phyloP scores from a whole-genome alignment of 805 yeast species.

The Pichia exigua region DNA sequence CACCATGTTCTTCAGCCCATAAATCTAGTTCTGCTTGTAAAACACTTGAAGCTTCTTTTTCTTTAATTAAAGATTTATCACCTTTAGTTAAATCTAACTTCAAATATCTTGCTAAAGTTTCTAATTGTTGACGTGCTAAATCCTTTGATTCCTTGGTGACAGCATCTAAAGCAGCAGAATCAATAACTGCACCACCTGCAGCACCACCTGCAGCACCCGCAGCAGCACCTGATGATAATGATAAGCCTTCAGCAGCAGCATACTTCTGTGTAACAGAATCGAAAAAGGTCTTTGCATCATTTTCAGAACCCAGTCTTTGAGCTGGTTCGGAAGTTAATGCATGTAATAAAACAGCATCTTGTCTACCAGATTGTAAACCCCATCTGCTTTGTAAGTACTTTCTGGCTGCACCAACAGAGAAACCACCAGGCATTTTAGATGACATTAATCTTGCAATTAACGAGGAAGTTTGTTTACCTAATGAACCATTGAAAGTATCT shows the following conservation, averaged over 20 bases:
- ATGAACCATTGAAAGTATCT: slow-evolving; percentile 76
- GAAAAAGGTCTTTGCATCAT: slow-evolving; percentile 84
- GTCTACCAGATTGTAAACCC: slow-evolving; percentile 93
- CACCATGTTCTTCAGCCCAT: slow-evolving; percentile 88
- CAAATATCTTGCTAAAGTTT: slow-evolving; percentile 90
- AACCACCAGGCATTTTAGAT: slow-evolving; percentile 99
- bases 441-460: slow-evolving; percentile 86
- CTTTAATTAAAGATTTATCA: slow-evolving; percentile 71
- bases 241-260: slow-evolving; percentile 75
- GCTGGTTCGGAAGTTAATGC: slow-evolving; percentile 91
- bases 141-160: slow-evolving; percentile 61
- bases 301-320: slow-evolving; percentile 75
- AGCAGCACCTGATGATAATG: slow-evolving; percentile 54
- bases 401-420: slow-evolving; percentile 85
- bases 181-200: slow-evolving; percentile 83
- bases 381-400: slow-evolving; percentile 85
- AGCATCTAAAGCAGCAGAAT: slow-evolving; percentile 90
- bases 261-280: slow-evolving; percentile 78
- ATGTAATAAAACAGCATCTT: slow-evolving; percentile 76
- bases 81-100: slow-evolving; percentile 89
- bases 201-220: slow-evolving; percentile 43
- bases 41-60: slow-evolving; percentile 76
- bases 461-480: slow-evolving; percentile 91
- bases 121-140: slow-evolving; percentile 75
- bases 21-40: slow-evolving; percentile 88